These are phyloP conservation scores for Clonostachys rosea DNA, from an alignment of 2,329 filamentous ascomycete genomes.

Conservation along the genomic window DNA sequence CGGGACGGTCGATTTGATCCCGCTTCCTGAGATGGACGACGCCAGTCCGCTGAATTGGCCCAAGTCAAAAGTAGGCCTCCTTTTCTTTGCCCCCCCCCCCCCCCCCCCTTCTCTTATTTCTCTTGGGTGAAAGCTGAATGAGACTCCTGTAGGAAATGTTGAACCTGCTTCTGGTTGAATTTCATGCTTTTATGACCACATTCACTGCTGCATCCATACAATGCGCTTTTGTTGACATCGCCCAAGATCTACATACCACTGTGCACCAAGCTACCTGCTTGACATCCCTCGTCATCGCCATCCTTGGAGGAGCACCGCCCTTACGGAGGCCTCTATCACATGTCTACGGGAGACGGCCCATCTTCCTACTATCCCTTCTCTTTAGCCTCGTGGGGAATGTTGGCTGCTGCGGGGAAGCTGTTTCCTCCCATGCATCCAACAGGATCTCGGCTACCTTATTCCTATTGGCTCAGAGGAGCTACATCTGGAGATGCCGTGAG, in stretches of 20 bases:
- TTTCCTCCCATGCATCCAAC: too few species aligned
- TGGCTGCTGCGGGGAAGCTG: conserved; percentile 24
- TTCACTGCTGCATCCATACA: conserved; percentile 51
- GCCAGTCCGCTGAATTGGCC: conserved; percentile 9
- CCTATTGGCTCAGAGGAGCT: too few species aligned
- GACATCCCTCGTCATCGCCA: conserved; percentile 23
- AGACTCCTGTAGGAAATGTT: conserved; percentile 33
- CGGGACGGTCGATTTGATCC: conserved; percentile 6
- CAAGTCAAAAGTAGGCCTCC: neutral
- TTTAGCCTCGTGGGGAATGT: conserved; percentile 42
- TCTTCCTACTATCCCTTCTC: conserved; percentile 43
- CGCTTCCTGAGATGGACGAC: conserved; percentile 7
- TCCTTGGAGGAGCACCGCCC: too few species aligned
- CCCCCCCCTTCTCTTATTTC: too few species aligned
- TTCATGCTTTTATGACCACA: conserved; percentile 52
- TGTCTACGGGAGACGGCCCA: conserved; percentile 30
- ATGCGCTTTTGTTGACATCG: conserved; percentile 47
- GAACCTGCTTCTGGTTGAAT: conserved; percentile 49
- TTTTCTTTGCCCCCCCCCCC: too few species aligned
- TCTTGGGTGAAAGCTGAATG: too few species aligned
- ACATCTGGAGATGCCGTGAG: too few species aligned
- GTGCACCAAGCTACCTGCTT: conserved; percentile 43
- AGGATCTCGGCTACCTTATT: too few species aligned
- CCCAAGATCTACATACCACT: conserved; percentile 39
- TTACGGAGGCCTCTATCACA: too few species aligned